Base-by-base conservation (phyloP, 768 basidiomycete genomes). In the Dentipellis fragilis region DNA sequence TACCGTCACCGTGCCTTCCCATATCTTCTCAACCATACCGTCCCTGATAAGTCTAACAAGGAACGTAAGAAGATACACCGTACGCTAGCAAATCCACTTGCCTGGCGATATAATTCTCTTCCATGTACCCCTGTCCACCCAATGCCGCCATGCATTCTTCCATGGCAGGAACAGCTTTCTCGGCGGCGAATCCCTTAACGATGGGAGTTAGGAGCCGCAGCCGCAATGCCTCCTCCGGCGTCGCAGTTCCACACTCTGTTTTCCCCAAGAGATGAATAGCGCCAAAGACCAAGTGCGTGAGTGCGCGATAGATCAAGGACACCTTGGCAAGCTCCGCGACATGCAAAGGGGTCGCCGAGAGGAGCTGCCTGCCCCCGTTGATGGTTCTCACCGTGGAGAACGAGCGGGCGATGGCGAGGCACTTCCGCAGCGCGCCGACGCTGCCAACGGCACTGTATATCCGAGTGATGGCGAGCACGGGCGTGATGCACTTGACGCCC, bases 121-220 rank as follows among this genome's bases (percentile, higher is more conserved):
- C 84, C 87, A 90, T 90, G 63, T 89, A 91, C 0, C 89, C 89
- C 49, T 84, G 81, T 1, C 87, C 87, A 21, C 89, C 88, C 2
- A 89, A 69, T 5, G 80, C 73, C 35, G 80, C 71, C 86, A 90
- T 89, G 36, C 84, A 78, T 60, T 88, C 84, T 57, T 86, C 84
- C 73, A 89, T 82, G 2, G 80, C 84, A 0, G 73, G 64, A 52
- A 74, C 75, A 0, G 81, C 80, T 58, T 81, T 81, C 60, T 85
- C 80, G 10, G 87, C 79, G 10, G 77, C 75, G 64, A 85, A 90
- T 0, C 82, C 84, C 66, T 90, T 90, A 29, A 77, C 73, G 3
- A 81, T 77, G 10, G 87, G 84, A 0, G 85, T 89, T 52, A 89
- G 63, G 62, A 89, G 70, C 55, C 86, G 72, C 59, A 89, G 62